These are phyloP conservation scores for Chernovozyma sophiae-reginae DNA, from an alignment of 1,139 yeast genomes.

Conservation along the genomic window DNA sequence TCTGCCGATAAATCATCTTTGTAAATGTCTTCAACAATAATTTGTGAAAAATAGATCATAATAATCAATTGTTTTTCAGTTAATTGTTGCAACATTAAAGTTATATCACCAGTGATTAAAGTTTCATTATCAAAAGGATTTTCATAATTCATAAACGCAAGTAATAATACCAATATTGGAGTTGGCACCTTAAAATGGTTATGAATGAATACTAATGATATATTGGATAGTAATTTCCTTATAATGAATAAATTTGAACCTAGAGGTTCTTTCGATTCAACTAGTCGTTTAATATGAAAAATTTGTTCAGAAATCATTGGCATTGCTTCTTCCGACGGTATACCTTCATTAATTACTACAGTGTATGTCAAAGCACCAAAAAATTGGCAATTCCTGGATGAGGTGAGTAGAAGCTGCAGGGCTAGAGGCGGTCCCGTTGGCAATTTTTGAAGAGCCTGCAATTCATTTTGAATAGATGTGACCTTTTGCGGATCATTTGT, in stretches of 20 bases:
- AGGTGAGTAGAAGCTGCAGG: conserved; percentile 32
- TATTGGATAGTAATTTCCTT: conserved; percentile 44
- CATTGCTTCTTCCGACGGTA: neutral
- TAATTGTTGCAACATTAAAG: neutral
- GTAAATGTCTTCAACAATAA: conserved; percentile 53
- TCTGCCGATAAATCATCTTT: conserved; percentile 26
- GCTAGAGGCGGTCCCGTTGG: conserved; percentile 50
- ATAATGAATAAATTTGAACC: conserved; percentile 21
- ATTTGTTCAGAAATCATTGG: neutral
- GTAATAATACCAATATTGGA: conserved; percentile 2
- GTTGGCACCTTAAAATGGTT: conserved; percentile 11
- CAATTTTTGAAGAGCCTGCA: conserved; percentile 56
- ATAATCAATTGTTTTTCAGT: neutral
- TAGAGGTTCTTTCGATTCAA: neutral
- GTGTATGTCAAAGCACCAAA: conserved; percentile 74
- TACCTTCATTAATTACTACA: conserved; percentile 40
- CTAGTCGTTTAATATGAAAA: neutral
- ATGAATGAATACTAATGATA: conserved; percentile 47
- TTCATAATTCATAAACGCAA: neutral
- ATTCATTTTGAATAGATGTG: conserved; percentile 41
- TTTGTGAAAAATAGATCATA: conserved; percentile 37
- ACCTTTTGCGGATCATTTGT: conserved; percentile 41
- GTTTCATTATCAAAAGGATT: neutral
- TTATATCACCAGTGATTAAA: neutral
- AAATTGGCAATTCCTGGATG: conserved; percentile 51